These are phyloP conservation scores for Baorangia bicolor DNA, from an alignment of 768 basidiomycete genomes.

Conservation along the genomic window DNA sequence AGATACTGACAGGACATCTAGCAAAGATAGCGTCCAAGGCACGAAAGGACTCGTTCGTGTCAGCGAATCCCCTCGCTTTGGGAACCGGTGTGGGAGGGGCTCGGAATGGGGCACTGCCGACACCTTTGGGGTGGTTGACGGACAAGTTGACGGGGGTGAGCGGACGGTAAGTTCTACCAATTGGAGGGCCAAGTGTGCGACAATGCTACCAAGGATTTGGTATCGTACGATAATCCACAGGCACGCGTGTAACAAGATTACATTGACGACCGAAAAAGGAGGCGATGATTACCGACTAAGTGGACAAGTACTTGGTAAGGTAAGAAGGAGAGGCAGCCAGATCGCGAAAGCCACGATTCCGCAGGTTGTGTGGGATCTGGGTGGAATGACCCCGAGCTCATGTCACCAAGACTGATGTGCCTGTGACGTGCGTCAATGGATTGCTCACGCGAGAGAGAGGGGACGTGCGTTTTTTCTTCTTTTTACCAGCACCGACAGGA, in stretches of 20 bases:
- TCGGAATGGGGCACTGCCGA: constrained; percentile 59
- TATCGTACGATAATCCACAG: background rate
- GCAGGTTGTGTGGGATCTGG: background rate
- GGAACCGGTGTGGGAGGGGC: constrained; percentile 61
- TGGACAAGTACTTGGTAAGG: background rate
- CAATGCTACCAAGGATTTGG: background rate
- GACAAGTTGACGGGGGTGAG: constrained; percentile 69
- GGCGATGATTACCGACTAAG: background rate
- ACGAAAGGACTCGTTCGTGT: constrained; percentile 73
- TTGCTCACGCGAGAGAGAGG: background rate
- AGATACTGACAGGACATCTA: constrained; percentile 32
- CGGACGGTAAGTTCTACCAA: constrained; percentile 35
- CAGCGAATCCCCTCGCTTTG: constrained; percentile 80
- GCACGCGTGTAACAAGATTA: background rate
- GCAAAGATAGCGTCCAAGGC: constrained; percentile 69
- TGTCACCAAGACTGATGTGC: constrained; percentile 24
- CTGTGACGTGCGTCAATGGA: constrained; percentile 13
- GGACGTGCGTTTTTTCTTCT: constrained; percentile 72
- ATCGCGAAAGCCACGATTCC: background rate
- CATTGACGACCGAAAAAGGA: background rate
- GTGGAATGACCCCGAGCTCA: constrained; percentile 9
- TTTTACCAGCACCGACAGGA: constrained; percentile 55
- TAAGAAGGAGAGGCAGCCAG: background rate
- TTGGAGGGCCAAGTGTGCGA: background rate
- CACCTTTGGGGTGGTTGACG: constrained; percentile 79